Evolutionary conservation across 257 asterid genomes (phyloP).

Genomic region (Plantago major): DNA sequence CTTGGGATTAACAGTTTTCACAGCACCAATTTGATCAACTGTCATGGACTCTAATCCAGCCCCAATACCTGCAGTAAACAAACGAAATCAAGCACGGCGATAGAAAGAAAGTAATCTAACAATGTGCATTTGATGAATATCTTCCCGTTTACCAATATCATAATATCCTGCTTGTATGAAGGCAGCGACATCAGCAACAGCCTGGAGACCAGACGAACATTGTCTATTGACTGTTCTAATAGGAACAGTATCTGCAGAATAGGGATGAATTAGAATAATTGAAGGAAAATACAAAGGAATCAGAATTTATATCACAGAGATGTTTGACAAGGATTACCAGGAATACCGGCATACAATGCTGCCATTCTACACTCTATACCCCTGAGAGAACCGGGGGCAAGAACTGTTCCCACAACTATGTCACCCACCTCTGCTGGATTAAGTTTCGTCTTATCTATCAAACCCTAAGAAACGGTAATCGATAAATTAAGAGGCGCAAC

Average conservation of each 20-base stretch:
- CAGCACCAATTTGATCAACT: conserved; percentile 35
- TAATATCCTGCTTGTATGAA: conserved; percentile 85
- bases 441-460: conserved; percentile 63
- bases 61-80: conserved; percentile 55
- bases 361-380: conserved; percentile 91
- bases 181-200: conserved; percentile 95
- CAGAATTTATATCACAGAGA: background rate
- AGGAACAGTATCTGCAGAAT: conserved; percentile 63
- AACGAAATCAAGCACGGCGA: conserved; percentile 1
- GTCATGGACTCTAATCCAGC: conserved; percentile 95
- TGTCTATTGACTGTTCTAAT: conserved; percentile 86
- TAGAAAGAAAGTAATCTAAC: background rate
- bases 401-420: conserved; percentile 85
- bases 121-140: background rate
- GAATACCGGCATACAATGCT: conserved; percentile 89
- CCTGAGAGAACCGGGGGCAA: conserved; percentile 84
- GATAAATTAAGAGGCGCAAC: background rate
- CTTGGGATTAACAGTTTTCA: conserved; percentile 43
- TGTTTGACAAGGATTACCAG: conserved; percentile 42
- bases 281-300: conserved; percentile 8
- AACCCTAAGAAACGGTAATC: conserved; percentile 41
- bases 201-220: conserved; percentile 94
- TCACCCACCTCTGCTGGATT: conserved; percentile 88
- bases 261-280: conserved; percentile 2
- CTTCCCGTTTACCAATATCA: conserved; percentile 54